Evolutionary conservation across 139 green algal species (phyloP), one percentile per base, ranked within the genome.

Genomic region (Pycnococcus provasolii): DNA sequence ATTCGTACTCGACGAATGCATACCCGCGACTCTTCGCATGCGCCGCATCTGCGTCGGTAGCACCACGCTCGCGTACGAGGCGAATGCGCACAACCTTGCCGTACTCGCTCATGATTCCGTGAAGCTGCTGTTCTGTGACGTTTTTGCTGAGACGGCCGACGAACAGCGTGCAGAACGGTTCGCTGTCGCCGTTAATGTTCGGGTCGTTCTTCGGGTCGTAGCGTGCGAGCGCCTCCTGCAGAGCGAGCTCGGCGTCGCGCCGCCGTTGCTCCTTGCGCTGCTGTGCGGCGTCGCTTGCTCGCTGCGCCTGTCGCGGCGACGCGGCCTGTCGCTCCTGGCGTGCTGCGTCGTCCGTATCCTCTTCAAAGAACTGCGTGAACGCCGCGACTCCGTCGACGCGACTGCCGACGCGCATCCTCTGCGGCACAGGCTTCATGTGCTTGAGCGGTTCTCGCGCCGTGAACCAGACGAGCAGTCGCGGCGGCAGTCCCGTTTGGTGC

Each of bases 81-180:
- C 9, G 37, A 9, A 58, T 40, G 45, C 11, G 15, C 61, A 70
- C 48, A 42, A 83, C 70, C 1, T 68, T 57, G 45, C 77, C 77
- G 62, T 72, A 83, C 6, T 68, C 60, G 69, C 80, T 73, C 44
- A 79, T 80, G 40, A 80, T 73, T 7, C 77, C 59, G 51, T 51
- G 54, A 0, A 83, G 39, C 57, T 71, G 65, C 2, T 40, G 40
- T 62, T 83, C 73, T 8, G 66, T 74, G 4, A 64, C 71, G n/a
- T 76, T 64, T 47, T 82, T 80, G 39, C 63, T 48, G 44, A 84
- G 53, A 15, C 78, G 53, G 7, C 55, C 67, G 54, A 84, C 76
- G 53, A 84, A 80, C 3, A 84, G 62, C 15, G 78, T 84, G 53
- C 78, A 77, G 70, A 77, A 83, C 2, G 77, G 74, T 44, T 83